Percentiles rank a stretch among this genome's conserved stretches.
Conservation (phyloP, 2,329 filamentous ascomycete species). For the Paecilomyces sp. region DNA sequence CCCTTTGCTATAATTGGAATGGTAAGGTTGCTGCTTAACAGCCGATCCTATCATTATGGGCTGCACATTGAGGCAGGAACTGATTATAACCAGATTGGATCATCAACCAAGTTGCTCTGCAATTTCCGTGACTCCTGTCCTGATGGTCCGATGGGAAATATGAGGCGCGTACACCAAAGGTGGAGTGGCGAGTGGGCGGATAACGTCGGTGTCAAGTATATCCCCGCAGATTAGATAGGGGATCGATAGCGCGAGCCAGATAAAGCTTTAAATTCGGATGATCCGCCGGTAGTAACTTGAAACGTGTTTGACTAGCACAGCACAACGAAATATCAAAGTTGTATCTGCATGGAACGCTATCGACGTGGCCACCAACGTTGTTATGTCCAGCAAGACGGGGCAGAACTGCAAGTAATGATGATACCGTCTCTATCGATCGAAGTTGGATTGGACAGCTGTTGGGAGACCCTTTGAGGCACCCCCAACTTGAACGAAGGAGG, state of each 20-base stretch:
- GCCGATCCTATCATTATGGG: background rate
- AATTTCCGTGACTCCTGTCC: background rate
- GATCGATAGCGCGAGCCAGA: background rate
- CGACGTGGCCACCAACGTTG: background rate
- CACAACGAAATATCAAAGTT: background rate
- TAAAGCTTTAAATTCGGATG: background rate
- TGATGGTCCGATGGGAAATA: background rate
- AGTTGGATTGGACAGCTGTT: background rate
- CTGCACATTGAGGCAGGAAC: background rate
- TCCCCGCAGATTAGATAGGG: background rate
- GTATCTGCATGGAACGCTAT: background rate
- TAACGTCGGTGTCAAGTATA: background rate
- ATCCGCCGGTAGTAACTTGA: background rate
- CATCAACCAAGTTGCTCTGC: background rate
- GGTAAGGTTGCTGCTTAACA: background rate
- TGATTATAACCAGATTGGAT: background rate
- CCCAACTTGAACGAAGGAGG: background rate
- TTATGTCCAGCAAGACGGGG: background rate
- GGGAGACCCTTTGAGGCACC: background rate
- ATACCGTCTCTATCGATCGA: background rate
- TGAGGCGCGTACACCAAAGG: background rate
- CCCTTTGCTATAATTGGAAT: slow-evolving; percentile 15
- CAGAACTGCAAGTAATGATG: background rate
- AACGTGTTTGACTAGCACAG: background rate
- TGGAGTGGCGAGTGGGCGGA: background rate